Evolutionary conservation across 1,139 yeast species (phyloP).

Genomic region (Kodamaea anthophila): DNA sequence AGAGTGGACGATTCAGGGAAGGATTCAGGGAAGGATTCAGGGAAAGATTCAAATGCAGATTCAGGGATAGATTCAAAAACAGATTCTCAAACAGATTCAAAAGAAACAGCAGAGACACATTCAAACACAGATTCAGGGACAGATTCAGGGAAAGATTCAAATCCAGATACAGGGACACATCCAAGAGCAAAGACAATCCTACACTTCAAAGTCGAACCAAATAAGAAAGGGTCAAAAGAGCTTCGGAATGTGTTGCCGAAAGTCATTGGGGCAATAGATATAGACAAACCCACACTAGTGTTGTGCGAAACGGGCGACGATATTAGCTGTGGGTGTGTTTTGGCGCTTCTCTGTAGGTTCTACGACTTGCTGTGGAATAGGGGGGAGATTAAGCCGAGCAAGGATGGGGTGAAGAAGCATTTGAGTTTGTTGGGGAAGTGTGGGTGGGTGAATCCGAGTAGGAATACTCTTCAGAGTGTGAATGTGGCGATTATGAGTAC

Average conservation of each 20-base stretch:
- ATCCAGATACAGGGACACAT: not conserved
- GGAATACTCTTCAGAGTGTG: slow-evolving; percentile 68
- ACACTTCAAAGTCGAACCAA: slow-evolving; percentile 30
- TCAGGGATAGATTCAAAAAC: no score
- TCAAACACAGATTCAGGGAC: not conserved
- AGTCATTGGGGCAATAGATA: slow-evolving; percentile 17
- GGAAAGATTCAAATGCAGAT: not conserved
- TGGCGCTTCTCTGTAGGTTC: slow-evolving; percentile 44
- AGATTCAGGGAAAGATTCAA: not conserved
- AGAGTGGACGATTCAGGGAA: slow-evolving; percentile 7
- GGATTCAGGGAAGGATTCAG: not conserved
- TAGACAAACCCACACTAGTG: slow-evolving; percentile 22
- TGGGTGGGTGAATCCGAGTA: slow-evolving; percentile 60
- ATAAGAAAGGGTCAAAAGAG: slow-evolving; percentile 59
- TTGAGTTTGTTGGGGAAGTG: slow-evolving; percentile 43
- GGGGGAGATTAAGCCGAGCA: slow-evolving; percentile 25
- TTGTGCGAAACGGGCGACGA: slow-evolving; percentile 65
- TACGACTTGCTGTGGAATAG: slow-evolving; percentile 39
- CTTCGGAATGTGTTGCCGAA: slow-evolving; percentile 40
- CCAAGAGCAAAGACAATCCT: slow-evolving; percentile 6
- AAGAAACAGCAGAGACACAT: no score
- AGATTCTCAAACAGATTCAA: no score
- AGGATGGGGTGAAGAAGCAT: slow-evolving; percentile 52
- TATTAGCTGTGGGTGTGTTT: slow-evolving; percentile 53
- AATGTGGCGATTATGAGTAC: slow-evolving; percentile 23